A percentile compares a stretch with the other conserved stretches of the same genome.
These are phyloP conservation scores for Plasmodium inui DNA, from an alignment of 169 alveolate species.

Conservation along the genomic window DNA sequence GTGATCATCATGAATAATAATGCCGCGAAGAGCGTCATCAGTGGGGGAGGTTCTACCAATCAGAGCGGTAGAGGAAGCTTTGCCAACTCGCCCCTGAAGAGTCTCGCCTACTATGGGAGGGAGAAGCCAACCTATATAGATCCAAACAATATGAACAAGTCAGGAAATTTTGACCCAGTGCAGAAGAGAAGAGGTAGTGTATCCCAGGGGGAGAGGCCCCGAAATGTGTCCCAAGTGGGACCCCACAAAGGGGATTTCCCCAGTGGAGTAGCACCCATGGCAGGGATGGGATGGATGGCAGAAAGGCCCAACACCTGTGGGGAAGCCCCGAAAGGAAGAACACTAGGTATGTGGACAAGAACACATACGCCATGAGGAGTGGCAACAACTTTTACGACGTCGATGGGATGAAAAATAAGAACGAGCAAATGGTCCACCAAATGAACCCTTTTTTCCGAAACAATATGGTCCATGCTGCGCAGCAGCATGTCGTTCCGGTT, in stretches of 20 bases:
- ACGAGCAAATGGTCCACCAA: background rate
- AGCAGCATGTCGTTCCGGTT: background rate
- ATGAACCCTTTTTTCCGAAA: background rate
- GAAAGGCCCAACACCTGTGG: background rate
- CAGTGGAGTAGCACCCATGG: too few relatives aligned
- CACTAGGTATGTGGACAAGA: conserved; percentile 41
- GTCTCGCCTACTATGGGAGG: background rate
- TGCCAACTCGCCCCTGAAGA: background rate
- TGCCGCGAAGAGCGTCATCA: background rate
- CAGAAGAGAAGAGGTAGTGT: background rate
- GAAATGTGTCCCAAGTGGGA: background rate
- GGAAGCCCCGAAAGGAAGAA: background rate
- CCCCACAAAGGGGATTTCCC: background rate
- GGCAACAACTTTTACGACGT: conserved; percentile 11
- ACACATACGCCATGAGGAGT: conserved; percentile 7
- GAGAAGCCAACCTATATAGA: background rate
- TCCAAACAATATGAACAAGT: conserved; percentile 13
- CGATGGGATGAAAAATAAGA: background rate
- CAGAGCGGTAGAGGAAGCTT: background rate
- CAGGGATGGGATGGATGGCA: too few relatives aligned
- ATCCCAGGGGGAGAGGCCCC: background rate
- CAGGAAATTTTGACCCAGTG: background rate
- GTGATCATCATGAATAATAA: conserved; percentile 17
- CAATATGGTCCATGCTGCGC: background rate
- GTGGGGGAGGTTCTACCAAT: background rate